These are phyloP conservation scores for Candida alai DNA, from an alignment of 805 yeast genomes.

Conservation along the genomic window DNA sequence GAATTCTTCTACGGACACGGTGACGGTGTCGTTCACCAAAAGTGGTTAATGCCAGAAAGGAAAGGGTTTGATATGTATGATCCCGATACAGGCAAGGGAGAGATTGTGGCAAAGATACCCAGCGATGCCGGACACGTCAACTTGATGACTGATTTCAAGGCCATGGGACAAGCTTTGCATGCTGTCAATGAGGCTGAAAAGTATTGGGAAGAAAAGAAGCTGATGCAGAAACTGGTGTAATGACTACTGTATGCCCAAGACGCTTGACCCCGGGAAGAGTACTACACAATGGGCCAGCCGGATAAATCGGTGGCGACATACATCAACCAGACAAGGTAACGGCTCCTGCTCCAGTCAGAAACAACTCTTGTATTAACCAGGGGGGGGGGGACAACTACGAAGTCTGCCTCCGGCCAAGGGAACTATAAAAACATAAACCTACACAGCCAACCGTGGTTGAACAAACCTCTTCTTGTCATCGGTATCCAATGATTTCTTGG, in stretches of 20 bases:
- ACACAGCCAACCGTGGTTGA: slow-evolving; percentile 14
- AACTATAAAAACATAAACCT: slow-evolving; percentile 1
- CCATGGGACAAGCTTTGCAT: slow-evolving; percentile 67
- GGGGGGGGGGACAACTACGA: no score
- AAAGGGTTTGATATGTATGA: slow-evolving; percentile 52
- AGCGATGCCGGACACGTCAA: slow-evolving; percentile 75
- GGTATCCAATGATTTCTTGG: slow-evolving; percentile 1
- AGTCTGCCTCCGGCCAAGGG: no score
- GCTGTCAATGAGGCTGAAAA: slow-evolving; percentile 61
- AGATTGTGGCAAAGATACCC: slow-evolving; percentile 63
- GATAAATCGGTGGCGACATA: no score
- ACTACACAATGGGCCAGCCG: no score
- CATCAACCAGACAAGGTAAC: no score
- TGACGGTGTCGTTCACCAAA: slow-evolving; percentile 87
- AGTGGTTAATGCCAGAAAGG: slow-evolving; percentile 75
- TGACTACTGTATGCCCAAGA: no score
- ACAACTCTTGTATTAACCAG: no score
- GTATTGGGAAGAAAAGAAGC: slow-evolving; percentile 21
- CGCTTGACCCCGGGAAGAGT: no score
- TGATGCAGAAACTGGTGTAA: neutral
- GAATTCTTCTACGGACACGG: slow-evolving; percentile 86
- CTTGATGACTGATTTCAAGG: slow-evolving; percentile 67
- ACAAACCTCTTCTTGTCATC: slow-evolving; percentile 11
- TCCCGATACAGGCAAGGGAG: slow-evolving; percentile 32
- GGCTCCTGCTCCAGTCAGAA: no score